Evolutionary conservation across 2,329 filamentous ascomycete species (phyloP), one percentile per base, ranked within the genome.

Genomic region (Decorospora gaudefroyi): DNA sequence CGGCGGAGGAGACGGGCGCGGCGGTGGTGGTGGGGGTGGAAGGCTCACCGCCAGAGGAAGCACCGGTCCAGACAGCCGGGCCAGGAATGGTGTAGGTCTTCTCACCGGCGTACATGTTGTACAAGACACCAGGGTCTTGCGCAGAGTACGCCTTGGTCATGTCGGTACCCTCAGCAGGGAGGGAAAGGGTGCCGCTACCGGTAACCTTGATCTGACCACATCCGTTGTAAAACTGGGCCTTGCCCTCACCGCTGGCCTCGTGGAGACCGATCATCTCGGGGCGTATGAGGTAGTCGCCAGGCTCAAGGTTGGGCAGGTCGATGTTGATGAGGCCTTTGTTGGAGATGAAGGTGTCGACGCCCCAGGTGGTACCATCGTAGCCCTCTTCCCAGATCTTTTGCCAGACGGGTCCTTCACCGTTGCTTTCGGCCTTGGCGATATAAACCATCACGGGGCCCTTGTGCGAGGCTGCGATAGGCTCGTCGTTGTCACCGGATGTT

Each of bases 381-480:
- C 71, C 71, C 11, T 68, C 66, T 46, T 73, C 65, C n/a, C 62
- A 67, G 42, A 75, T 54, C 62, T 72, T 75, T 46, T 75, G 71
- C 77, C 77, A 81, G 61, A 78, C 76, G 46, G 69, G 67, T 13
- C 76, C 76, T 29, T 72, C 67, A 31, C 76, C 76, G 41, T 75
- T 72, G 42, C 61, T 62, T 12, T 62, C 52, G 22, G 67, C 65
- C 21, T 65, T 64, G 5, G 77, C 76, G 48, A 80, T 74, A 62
- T 76, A 81, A 50, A 76, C 77, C 60, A 77, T 73, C 62, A 80
- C 61, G 35, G 77, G 78, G 5, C 78, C 78, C 66, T 72, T 67
- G 72, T 80, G 78, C 30, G 74, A 76, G n/a, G 60, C 47, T 53
- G 72, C 78, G 33, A 81, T 77, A 64, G 79, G 77, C 62, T 79